These are phyloP conservation scores for Ceratocystis alfenasii DNA, from an alignment of 2,329 filamentous ascomycete species.

Conservation along the genomic window DNA sequence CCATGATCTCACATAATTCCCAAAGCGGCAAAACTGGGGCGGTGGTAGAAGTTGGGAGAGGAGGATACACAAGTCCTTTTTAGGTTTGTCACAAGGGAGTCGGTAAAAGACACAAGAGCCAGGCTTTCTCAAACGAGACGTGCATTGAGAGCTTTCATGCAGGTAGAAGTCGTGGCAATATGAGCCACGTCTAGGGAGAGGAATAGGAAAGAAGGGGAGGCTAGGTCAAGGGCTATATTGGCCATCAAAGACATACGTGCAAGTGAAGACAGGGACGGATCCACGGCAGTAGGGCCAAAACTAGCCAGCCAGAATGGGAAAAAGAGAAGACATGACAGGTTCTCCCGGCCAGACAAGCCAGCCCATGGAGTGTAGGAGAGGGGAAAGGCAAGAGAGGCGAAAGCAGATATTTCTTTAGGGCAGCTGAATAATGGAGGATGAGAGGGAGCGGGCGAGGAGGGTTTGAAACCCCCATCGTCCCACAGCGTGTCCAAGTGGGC, in stretches of 20 bases:
- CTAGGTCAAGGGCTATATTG: not conserved
- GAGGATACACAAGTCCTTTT: not conserved
- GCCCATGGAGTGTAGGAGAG: not conserved
- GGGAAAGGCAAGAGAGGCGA: not conserved
- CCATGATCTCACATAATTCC: not conserved
- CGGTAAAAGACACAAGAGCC: not conserved
- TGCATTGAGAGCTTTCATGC: constrained; percentile 10
- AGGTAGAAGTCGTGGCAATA: not conserved
- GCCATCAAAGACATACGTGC: not conserved
- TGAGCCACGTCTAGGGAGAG: constrained; percentile 2
- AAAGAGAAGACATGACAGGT: not conserved
- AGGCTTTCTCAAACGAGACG: not conserved
- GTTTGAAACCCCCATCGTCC: too few relatives aligned
- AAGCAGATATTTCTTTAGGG: not conserved
- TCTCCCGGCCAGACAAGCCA: not conserved
- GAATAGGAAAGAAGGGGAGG: not conserved
- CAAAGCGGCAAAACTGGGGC: not conserved
- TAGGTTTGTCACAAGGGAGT: constrained; percentile 5
- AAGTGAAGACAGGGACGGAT: not conserved
- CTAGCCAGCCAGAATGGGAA: not conserved
- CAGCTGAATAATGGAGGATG: not conserved
- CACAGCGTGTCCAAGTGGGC: too few relatives aligned
- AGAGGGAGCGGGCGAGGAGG: not conserved
- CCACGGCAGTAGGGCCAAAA: too few relatives aligned
- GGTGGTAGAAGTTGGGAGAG: not conserved